Base-by-base conservation (phyloP, 2,329 filamentous ascomycete species). In the Albifimbria verrucaria region DNA sequence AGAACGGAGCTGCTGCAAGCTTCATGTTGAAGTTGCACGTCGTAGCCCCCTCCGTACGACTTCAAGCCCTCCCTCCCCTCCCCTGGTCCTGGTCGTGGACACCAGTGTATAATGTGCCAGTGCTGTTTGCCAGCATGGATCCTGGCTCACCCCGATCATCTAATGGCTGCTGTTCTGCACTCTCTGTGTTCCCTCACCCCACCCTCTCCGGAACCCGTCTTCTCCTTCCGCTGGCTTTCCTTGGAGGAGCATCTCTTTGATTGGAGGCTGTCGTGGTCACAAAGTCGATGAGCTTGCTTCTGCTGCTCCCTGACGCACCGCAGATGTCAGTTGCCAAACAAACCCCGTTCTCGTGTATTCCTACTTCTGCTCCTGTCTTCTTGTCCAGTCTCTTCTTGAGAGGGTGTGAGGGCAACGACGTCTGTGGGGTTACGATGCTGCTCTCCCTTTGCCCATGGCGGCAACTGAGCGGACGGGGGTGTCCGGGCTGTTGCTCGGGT, bases 271-370 rank as follows among this genome's bases (percentile, higher is more conserved):
- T 39, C 12, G 32, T 39, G 32, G 32, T 39, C 18, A 39, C 32
- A 39, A n/a, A 12, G 32, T 39, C 15, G 32, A 39, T 39, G 42
- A 44, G 42, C 42, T 44, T 44, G 18, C 7, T 44, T 6, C 42
- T 44, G 42, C 18, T 44, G 42, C 42, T 44, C 42, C 22, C 42
- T 44, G 42, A 44, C 47, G 56, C 53, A 64, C 62, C 59, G 53
- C 60, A 60, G 52, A 58, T 57, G 62, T 55, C 62, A 63, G 22
- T 56, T 52, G 46, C 54, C 49, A 48, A 52, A 51, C 55, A 50
- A 45, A 36, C 50, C 6, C 25, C 36, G 20, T 20, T 47, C n/a
- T 25, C 11, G 32, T 15, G 32, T 39, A 39, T 12, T 39, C 12
- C 32, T 6, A n/a, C n/a, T n/a, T n/a, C n/a, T n/a, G n/a, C n/a